Percentiles rank a stretch among this genome's conserved stretches.
Evolutionary conservation across 78 protist species (phyloP).

Genomic region (Guillardia theta): DNA sequence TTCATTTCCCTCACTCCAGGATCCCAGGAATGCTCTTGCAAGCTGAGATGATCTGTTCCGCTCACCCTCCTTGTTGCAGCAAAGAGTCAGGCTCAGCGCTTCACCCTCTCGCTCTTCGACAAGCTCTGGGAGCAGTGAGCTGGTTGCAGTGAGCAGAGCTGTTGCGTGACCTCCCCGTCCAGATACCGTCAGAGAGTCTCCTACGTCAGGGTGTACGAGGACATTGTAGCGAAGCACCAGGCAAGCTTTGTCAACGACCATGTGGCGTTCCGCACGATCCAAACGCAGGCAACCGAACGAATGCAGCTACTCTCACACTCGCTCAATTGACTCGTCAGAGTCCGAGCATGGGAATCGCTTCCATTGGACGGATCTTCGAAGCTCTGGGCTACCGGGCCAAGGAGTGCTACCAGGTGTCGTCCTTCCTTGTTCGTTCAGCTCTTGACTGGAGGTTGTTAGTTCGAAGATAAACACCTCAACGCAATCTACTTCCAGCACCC

Average conservation of each 20-base stretch:
- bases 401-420: neutral
- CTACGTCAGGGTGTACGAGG: neutral
- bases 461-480: slow-evolving; percentile 11
- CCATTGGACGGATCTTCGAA: neutral
- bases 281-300: neutral
- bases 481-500: neutral
- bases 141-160: neutral
- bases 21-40: too few species aligned
- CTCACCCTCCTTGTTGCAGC: too few species aligned
- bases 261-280: neutral
- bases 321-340: neutral
- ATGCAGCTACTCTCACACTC: neutral
- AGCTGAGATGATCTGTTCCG: too few species aligned
- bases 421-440: neutral
- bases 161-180: neutral
- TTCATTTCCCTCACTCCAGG: too few species aligned
- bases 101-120: neutral
- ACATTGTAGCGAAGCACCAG: neutral
- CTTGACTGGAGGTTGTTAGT: neutral
- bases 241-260: neutral
- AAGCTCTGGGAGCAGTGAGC: neutral
- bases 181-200: neutral
- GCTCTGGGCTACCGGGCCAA: neutral
- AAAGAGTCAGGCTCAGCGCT: too few species aligned
- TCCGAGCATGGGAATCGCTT: neutral